Base-by-base conservation (phyloP, 1,284 basidiomycete genomes). In the Afroboletus lepidellus region DNA sequence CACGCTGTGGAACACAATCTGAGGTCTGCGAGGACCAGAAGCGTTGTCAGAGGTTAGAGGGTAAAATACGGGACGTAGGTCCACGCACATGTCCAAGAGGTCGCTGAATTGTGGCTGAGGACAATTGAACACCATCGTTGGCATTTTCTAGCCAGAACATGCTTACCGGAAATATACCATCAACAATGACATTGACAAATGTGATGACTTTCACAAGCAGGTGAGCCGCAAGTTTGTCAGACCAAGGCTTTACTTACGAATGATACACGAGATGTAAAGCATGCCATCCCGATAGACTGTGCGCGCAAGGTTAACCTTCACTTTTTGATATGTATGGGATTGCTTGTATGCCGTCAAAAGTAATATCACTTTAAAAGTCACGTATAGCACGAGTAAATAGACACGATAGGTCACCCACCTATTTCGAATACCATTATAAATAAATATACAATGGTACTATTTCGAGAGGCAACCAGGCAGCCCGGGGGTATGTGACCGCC, bases 181-280 rank as follows among this genome's bases (percentile, higher is more conserved):
- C 48, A 5, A 62, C 9, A 23, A 64, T 16, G 9, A 60, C 25
- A 15, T 60, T 60, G 39, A 43, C 15, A 15, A 62, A 38, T 5
- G 59, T 62, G 57, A 60, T 43, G n/a, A 55, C 57, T 59, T 15
- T 16, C 4, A 36, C 6, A 20, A n/a, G 6, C 2, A 27, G 15
- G 46, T 62, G 3, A 48, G 39, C 3, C 41, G 3, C 12, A 0
- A 3, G 9, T 4, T 8, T 2, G n/a, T 24, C 5, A 3, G 3
- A 7, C 13, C 7, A 23, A 46, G 5, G 29, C 2, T 21, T 12
- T 2, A 21, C 58, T 48, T 41, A 61, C 62, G n/a, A n/a, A 56
- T 48, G 23, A 61, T 58, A 25, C 46, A 36, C n/a, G 29, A n/a
- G 6, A 42, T 30, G 41, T 42, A 42, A 13, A 42, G 15, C 18